A percentile compares a stretch with the other conserved stretches of the same genome.
Evolutionary conservation across 129 eudicot genomes (phyloP).

Genomic region (Smallanthus sonchifolius): DNA sequence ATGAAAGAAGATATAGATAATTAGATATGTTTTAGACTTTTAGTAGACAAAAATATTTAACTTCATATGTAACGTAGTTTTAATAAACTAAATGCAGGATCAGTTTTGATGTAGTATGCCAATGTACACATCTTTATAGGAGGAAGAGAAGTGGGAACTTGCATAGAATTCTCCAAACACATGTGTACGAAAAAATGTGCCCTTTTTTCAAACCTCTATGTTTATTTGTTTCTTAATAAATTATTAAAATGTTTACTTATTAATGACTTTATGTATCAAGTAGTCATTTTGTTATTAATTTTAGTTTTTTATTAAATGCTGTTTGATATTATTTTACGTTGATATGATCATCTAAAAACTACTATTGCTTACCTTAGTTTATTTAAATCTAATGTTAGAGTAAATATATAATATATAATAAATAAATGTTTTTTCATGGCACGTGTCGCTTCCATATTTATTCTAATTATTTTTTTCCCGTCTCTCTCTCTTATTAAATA

Average conservation of each 20-base stretch:
- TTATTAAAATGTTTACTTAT: background rate
- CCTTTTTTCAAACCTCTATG: background rate
- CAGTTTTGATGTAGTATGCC: background rate
- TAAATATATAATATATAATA: too few relatives aligned
- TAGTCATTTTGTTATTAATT: background rate
- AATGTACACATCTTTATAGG: conserved; percentile 15
- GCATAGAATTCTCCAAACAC: conserved; percentile 3
- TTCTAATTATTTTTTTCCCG: too few relatives aligned
- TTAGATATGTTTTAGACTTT: background rate
- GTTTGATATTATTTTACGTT: background rate
- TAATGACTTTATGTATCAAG: background rate
- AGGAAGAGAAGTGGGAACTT: conserved; percentile 11
- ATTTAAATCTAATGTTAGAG: background rate
- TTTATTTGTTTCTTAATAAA: background rate
- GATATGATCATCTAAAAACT: background rate
- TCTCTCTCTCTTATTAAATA: too few relatives aligned
- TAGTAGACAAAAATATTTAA: background rate
- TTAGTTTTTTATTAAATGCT: background rate
- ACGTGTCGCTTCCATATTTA: too few relatives aligned
- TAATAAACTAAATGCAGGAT: conserved; percentile 11
- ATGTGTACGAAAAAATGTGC: conserved; percentile 8
- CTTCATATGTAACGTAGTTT: background rate
- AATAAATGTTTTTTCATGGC: too few relatives aligned
- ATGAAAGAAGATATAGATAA: too few relatives aligned
- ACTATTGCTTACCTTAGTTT: too few relatives aligned